A percentile compares a stretch with the other conserved stretches of the same genome.
These are phyloP conservation scores for Carpinus fangiana DNA, from an alignment of 306 rosid genomes.

Conservation along the genomic window DNA sequence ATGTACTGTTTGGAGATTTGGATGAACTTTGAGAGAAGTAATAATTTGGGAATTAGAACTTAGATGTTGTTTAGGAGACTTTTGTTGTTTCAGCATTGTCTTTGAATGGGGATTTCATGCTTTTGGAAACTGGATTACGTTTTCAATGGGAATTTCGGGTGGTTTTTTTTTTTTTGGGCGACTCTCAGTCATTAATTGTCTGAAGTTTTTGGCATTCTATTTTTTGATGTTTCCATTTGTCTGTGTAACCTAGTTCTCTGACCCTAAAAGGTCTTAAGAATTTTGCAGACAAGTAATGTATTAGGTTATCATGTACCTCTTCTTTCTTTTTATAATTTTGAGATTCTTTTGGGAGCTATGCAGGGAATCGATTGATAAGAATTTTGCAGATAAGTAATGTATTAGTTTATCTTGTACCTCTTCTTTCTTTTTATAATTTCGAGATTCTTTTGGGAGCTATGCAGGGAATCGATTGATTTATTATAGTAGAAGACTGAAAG, in stretches of 20 bases:
- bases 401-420: not conserved
- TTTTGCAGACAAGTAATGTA: not conserved
- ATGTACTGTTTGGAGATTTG: not conserved
- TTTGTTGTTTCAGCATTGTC: no score
- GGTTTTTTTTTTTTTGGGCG: no score
- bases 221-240: not conserved
- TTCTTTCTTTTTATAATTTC: not conserved
- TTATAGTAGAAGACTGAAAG: not conserved
- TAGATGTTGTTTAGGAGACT: no score
- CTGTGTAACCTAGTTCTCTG: not conserved
- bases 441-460: not conserved
- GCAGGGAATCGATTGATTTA: not conserved
- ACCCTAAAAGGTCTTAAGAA: not conserved
- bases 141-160: no score
- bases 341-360: not conserved
- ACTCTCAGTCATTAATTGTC: no score
- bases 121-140: no score
- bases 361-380: not conserved
- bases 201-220: no score
- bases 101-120: no score
- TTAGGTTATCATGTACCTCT: not conserved
- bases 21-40: no score
- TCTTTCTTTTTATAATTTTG: not conserved
- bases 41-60: no score
- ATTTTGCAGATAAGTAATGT: not conserved